A percentile compares a stretch with the other conserved stretches of the same genome.
Conservation (phyloP, 139 green algal species). For the Limnomonas spitsbergensis region DNA sequence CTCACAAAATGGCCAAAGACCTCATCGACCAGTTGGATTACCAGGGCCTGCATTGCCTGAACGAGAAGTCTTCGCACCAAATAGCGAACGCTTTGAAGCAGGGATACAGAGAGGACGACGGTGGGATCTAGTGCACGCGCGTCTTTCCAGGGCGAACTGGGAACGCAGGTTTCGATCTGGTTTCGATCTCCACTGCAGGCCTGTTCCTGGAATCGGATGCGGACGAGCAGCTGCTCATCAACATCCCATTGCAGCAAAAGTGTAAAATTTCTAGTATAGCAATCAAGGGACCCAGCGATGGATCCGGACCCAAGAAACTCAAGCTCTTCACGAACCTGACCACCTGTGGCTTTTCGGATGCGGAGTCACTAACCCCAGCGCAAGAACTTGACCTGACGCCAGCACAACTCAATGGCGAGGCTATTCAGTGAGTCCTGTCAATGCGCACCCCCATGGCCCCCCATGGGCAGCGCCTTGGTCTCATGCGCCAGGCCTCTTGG, state of each 20-base stretch:
- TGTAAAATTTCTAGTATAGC: conserved; percentile 68
- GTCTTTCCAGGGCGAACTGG: too few species aligned
- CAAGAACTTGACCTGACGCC: conserved; percentile 66
- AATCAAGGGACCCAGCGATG: conserved; percentile 56
- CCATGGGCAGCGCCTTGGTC: too few species aligned
- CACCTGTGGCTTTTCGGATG: conserved; percentile 38
- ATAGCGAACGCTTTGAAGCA: conserved; percentile 17
- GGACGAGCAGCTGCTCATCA: conserved; percentile 76
- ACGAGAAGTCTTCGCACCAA: conserved; percentile 30
- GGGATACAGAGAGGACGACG: conserved; percentile 17
- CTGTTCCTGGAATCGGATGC: conserved; percentile 73
- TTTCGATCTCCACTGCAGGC: conserved; percentile 7
- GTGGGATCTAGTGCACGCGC: too few species aligned
- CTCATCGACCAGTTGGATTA: conserved; percentile 80
- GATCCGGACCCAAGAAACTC: conserved; percentile 55
- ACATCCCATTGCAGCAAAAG: conserved; percentile 34
- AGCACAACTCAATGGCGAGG: conserved; percentile 46
- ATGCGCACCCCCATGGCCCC: too few species aligned
- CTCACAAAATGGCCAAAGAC: conserved; percentile 54
- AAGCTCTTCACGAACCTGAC: conserved; percentile 71
- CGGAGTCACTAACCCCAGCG: conserved; percentile 25
- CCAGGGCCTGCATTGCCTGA: conserved; percentile 71
- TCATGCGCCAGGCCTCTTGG: too few species aligned
- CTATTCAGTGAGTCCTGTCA: conserved; percentile 40
- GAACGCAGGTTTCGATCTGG: not conserved